Conservation (phyloP, 2,329 filamentous ascomycete genomes). For the Penicillium crustosum region DNA sequence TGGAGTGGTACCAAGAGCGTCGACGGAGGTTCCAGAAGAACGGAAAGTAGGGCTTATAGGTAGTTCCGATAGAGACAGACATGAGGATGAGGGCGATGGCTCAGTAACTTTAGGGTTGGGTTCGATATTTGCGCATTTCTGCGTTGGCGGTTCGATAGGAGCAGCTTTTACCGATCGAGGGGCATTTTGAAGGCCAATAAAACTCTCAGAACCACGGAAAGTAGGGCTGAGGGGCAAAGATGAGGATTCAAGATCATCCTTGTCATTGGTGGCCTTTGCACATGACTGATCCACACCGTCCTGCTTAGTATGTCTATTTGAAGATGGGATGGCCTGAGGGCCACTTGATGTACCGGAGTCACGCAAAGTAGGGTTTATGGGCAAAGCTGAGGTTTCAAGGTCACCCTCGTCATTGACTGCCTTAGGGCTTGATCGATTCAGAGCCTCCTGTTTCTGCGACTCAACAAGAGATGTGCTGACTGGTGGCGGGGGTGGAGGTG, state of each 20-base stretch:
- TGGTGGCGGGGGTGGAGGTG: neutral
- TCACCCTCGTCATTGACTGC: neutral
- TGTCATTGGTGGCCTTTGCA: neutral
- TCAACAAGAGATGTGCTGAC: neutral
- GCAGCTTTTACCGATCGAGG: neutral
- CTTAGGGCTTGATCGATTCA: neutral
- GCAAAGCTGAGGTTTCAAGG: constrained; percentile 1
- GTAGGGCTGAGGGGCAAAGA: neutral
- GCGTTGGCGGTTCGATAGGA: neutral
- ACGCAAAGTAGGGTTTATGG: constrained; percentile 6
- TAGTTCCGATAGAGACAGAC: neutral
- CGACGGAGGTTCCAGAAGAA: neutral
- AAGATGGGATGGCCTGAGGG: neutral
- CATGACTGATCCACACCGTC: neutral
- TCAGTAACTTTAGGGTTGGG: neutral
- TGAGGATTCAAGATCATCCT: neutral
- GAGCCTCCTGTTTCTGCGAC: neutral
- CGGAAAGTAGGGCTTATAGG: constrained; percentile 4
- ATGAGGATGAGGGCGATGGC: neutral
- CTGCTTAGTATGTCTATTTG: neutral
- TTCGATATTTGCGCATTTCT: neutral
- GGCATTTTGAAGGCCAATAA: neutral
- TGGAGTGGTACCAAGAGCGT: neutral
- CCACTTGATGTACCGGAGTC: neutral
- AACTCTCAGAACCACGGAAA: neutral